These are phyloP conservation scores for Cunninghamia lanceolata DNA, from an alignment of 75 land plant species.

Conservation along the genomic window DNA sequence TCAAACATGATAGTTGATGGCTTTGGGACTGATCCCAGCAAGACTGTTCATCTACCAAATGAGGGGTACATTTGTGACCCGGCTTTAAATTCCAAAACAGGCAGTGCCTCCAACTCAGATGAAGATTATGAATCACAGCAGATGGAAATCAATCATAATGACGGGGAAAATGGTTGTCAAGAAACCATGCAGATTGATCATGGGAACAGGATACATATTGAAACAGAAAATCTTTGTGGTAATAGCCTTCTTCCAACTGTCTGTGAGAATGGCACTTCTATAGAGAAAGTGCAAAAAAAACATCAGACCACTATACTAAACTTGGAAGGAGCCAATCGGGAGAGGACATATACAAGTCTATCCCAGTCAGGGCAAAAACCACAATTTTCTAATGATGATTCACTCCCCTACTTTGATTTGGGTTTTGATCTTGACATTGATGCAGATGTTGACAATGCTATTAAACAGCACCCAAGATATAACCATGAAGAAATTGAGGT, in stretches of 20 bases:
- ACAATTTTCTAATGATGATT: background rate
- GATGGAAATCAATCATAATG: background rate
- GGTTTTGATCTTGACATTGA: background rate
- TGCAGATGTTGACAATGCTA: background rate
- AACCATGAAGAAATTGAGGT: background rate
- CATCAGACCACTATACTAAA: background rate
- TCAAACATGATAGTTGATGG: background rate
- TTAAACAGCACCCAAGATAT: background rate
- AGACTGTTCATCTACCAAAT: background rate
- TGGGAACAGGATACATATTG: background rate
- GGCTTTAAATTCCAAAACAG: background rate
- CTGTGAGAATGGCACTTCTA: background rate
- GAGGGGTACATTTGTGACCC: background rate
- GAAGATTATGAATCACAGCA: background rate
- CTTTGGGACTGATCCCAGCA: background rate
- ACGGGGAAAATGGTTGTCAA: background rate
- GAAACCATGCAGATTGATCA: background rate
- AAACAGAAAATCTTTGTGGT: background rate
- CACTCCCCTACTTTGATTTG: background rate
- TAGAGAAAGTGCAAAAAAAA: background rate
- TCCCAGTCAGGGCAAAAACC: background rate
- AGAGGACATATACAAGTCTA: background rate
- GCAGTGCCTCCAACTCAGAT: conserved; percentile 2
- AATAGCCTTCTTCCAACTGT: background rate
- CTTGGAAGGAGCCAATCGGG: background rate